Evolutionary conservation across 768 basidiomycete genomes (phyloP), one percentile per base, ranked within the genome.

Genomic region (Cystofilobasidium capitatum): DNA sequence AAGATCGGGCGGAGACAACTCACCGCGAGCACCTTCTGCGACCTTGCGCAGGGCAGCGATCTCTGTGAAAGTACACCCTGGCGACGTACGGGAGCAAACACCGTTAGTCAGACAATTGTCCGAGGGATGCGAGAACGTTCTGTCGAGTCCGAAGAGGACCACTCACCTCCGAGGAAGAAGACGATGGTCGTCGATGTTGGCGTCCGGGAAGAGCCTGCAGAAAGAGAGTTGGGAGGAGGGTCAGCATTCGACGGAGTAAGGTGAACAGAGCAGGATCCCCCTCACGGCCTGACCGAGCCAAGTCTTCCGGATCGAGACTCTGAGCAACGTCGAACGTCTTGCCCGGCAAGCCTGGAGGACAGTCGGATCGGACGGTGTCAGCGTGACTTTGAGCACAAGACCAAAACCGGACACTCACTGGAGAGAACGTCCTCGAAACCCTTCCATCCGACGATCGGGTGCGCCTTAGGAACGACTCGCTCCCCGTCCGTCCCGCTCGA

Each of bases 21-120:
- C 20, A 85, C 91, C 93, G 81, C 82, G 83, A 71, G 87, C 87
- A 76, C 91, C 91, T 72, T 86, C 83, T 65, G 85, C 83, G 73
- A 94, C 87, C 91, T 91, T 96, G 75, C 96, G 82, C 71, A 99
- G 76, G 8, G 94, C 94, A 42, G 96, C 87, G 68, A 98, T 91
- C 79, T 98, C 96, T 12, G 94, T 94, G 73, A 89, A 96, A 16
- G 96, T 99, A 76, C 92, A 92, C 5, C 94, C 59, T 61, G 31
- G 7, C 13, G 29, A 26, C 4, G 29, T 2, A 55, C 10, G 51
- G 5, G n/a, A n/a, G n/a, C n/a, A n/a, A n/a, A n/a, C n/a, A n/a
- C n/a, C n/a, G n/a, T n/a, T n/a, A n/a, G n/a, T n/a, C n/a, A n/a
- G n/a, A n/a, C n/a, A n/a, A n/a, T n/a, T n/a, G n/a, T n/a, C n/a